A percentile compares a stretch with the other conserved stretches of the same genome.
Conservation (phyloP, 2,329 filamentous ascomycete genomes). For the Rutstroemia sydowiana region DNA sequence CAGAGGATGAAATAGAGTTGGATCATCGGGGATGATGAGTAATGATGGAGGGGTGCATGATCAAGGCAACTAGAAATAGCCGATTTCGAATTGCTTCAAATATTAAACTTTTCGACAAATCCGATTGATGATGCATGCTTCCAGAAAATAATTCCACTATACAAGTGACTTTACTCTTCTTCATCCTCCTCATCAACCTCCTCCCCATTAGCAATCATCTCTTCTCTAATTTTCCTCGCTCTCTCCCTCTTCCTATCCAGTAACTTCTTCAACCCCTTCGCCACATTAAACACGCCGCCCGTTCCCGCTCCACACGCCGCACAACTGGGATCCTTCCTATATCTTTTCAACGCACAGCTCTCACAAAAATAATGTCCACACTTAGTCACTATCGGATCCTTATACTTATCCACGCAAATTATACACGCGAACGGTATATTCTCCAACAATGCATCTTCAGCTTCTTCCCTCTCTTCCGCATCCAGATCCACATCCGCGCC, state of each 20-base stretch:
- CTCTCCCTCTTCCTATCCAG: conserved; percentile 57
- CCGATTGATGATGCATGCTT: no score
- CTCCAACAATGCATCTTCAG: conserved; percentile 28
- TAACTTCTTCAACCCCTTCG: conserved; percentile 74
- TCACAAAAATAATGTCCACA: conserved; percentile 98
- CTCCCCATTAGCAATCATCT: conserved; percentile 45
- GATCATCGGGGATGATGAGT: no score
- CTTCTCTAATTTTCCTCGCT: conserved; percentile 44
- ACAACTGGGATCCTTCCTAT: conserved; percentile 79
- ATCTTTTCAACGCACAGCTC: conserved; percentile 76
- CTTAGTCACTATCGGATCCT: conserved; percentile 71
- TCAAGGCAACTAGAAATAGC: no score
- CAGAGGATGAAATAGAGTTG: not conserved
- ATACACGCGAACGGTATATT: conserved; percentile 31
- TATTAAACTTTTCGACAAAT: no score
- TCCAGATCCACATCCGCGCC: conserved; percentile 6
- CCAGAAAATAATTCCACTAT: not conserved
- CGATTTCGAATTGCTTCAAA: no score
- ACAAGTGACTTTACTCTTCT: conserved; percentile 23
- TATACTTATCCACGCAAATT: conserved; percentile 33
- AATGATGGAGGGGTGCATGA: no score
- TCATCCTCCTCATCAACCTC: conserved; percentile 40
- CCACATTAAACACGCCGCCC: conserved; percentile 81
- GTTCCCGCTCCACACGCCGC: conserved; percentile 80
- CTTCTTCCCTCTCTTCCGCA: conserved; percentile 35